Conservation (phyloP, 2,329 filamentous ascomycete species). For the Myriosclerotinia curreyana region DNA sequence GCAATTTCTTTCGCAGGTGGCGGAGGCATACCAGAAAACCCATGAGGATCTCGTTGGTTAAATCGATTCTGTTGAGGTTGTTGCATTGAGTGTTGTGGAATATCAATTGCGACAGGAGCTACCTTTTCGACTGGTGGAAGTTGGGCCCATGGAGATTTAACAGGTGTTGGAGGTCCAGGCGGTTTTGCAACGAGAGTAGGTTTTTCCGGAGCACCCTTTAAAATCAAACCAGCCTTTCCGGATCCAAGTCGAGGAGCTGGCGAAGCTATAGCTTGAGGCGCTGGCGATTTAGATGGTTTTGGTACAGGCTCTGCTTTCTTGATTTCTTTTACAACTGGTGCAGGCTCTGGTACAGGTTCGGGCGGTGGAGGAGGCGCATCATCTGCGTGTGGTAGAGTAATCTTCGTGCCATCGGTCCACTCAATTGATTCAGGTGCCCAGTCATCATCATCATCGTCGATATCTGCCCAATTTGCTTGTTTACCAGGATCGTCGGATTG, state of each 20-base stretch:
- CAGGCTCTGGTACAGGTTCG: constrained; percentile 35
- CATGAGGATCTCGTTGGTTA: constrained; percentile 54
- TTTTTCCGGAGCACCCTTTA: constrained; percentile 68
- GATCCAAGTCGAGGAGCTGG: constrained; percentile 39
- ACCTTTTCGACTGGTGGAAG: constrained; percentile 82
- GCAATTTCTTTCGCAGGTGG: constrained; percentile 77
- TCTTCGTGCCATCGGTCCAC: constrained; percentile 86
- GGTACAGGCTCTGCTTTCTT: constrained; percentile 27
- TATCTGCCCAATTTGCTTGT: constrained; percentile 84
- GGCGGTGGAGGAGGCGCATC: constrained; percentile 42
- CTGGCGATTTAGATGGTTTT: constrained; percentile 37
- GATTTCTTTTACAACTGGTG: constrained; percentile 29
- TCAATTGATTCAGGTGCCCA: constrained; percentile 83
- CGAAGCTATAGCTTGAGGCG: constrained; percentile 35
- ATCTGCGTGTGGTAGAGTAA: constrained; percentile 64
- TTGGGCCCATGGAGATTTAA: constrained; percentile 88
- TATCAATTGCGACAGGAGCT: constrained; percentile 64
- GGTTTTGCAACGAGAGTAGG: constrained; percentile 72
- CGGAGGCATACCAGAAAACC: constrained; percentile 52
- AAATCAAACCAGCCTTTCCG: constrained; percentile 54
- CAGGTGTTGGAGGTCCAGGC: constrained; percentile 61
- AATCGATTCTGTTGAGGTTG: constrained; percentile 48
- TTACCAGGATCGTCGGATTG: constrained; percentile 71
- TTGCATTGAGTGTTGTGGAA: constrained; percentile 43
- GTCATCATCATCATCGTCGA: constrained; percentile 84